Conservation (phyloP, 2,329 filamentous ascomycete species). For the Trichoderma semiorbis region DNA sequence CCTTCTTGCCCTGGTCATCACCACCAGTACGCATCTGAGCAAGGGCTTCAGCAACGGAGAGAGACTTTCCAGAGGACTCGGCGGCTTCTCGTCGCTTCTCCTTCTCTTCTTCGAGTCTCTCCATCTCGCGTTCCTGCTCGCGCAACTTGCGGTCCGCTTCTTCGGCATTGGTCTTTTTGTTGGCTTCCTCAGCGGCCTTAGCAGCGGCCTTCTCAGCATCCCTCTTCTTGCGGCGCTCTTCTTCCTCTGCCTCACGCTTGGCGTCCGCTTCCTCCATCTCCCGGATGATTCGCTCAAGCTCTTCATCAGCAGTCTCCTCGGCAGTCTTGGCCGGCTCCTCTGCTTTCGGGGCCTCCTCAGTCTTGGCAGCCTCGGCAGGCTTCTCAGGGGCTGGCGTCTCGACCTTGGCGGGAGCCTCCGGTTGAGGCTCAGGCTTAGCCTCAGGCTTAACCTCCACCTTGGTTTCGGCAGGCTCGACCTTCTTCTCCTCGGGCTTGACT, state of each 20-base stretch:
- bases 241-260: conserved; percentile 47
- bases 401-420: neutral
- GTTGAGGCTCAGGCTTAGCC: conserved; percentile 4
- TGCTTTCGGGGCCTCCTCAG: conserved; percentile 27
- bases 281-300: conserved; percentile 57
- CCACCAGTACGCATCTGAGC: conserved; percentile 36
- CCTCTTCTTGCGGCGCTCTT: conserved; percentile 44
- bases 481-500: neutral
- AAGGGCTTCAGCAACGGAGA: conserved; percentile 52
- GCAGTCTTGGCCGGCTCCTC: conserved; percentile 29
- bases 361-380: conserved; percentile 30
- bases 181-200: conserved; percentile 49
- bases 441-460: conserved; percentile 14
- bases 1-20: conserved; percentile 33
- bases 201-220: conserved; percentile 45
- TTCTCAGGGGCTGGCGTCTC: neutral
- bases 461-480: neutral
- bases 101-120: conserved; percentile 68
- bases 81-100: conserved; percentile 53
- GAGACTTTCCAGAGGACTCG: conserved; percentile 47
- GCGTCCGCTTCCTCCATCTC: conserved; percentile 60
- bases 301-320: conserved; percentile 46
- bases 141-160: conserved; percentile 64
- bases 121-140: conserved; percentile 70
- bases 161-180: conserved; percentile 44